Percentiles rank a stretch among this genome's conserved stretches.
These are phyloP conservation scores for Adansonia grandidieri DNA, from an alignment of 441 rosid species.

Conservation along the genomic window DNA sequence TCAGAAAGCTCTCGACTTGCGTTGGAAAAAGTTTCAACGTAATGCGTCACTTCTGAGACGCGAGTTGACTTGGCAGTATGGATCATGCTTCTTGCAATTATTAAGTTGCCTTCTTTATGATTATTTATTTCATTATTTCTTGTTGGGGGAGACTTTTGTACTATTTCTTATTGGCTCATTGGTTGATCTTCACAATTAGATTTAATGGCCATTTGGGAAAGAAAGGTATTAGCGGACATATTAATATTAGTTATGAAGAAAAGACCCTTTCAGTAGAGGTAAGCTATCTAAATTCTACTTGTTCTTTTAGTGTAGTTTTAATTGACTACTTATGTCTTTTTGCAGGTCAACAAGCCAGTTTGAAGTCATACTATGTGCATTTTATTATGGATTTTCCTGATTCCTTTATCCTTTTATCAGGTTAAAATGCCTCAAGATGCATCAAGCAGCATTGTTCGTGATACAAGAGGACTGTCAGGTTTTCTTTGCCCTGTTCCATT, in stretches of 20 bases:
- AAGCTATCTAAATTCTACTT: conserved; percentile 32
- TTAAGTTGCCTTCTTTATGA: not conserved
- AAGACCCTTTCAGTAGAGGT: conserved; percentile 86
- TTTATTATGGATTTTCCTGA: conserved; percentile 10
- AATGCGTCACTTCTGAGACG: conserved; percentile 62
- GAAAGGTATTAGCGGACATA: conserved; percentile 92
- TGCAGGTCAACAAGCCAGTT: conserved; percentile 12
- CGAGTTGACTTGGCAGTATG: conserved; percentile 77
- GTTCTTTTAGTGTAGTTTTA: not conserved
- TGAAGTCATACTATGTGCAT: not conserved
- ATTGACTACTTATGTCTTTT: not conserved
- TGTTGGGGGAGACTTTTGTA: not conserved
- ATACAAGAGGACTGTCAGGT: conserved; percentile 98
- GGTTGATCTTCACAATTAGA: conserved; percentile 45
- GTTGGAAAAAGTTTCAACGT: conserved; percentile 67
- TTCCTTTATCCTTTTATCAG: conserved; percentile 42
- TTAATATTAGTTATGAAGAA: conserved; percentile 70
- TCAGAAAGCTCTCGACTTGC: conserved; percentile 51
- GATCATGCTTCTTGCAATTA: conserved; percentile 25
- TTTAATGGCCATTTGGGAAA: conserved; percentile 83
- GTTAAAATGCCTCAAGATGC: conserved; percentile 99
- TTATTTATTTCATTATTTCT: conserved; percentile 25
- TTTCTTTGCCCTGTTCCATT: conserved; percentile 23
- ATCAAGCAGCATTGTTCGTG: conserved; percentile 71
- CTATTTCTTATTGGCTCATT: conserved; percentile 19